Evolutionary conservation across 1,284 basidiomycete species (phyloP), one percentile per base, ranked within the genome.

Genomic region (Earliella scabrosa): DNA sequence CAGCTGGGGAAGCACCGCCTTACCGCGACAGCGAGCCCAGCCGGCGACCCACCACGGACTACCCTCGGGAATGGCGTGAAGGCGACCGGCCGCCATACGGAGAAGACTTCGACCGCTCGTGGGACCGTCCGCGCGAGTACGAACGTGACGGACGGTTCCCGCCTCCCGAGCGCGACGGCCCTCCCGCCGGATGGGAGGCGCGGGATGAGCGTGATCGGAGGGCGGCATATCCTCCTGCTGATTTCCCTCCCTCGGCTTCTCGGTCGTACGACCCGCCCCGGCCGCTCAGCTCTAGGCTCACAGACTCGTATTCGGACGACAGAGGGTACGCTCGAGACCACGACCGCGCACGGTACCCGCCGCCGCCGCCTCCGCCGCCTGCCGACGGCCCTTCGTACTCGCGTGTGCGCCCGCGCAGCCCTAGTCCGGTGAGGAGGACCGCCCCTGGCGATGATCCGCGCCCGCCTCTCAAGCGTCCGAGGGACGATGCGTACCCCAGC

Each of bases 401-500:
- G 14, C 66, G 73, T 8, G 69, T 72, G 21, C 68, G 72, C 13
- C 66, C 66, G 9, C 68, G 72, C 24, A 75, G 73, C 52, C 71
- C 71, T 16, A 71, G 69, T 0, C 50, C 63, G 20, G 46, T 63
- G 36, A 56, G 65, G 31, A 50, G 60, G 18, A 53, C 63, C 45
- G 23, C 52, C 24, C 52, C 54, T n/a, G 38, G 58, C 49, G 68
- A 70, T 34, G 70, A 71, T 41, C 26, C 67, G 49, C 67, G 71
- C 4, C 72, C 73, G 13, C 69, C 72, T 3, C 34, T 66, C 20
- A 75, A 75, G 60, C 64, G 73, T 4, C 50, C 67, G 13, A 64
- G 73, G 2, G 73, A 72, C 16, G 72, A 73, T 20, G 50, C 59
- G 13, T 70, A 68, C 27, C 36, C 56, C 8, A 14, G 54, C 47